A percentile compares a stretch with the other conserved stretches of the same genome.
Conservation (phyloP, 1,139 yeast genomes). For the Meyerozyma guilliermondii region DNA sequence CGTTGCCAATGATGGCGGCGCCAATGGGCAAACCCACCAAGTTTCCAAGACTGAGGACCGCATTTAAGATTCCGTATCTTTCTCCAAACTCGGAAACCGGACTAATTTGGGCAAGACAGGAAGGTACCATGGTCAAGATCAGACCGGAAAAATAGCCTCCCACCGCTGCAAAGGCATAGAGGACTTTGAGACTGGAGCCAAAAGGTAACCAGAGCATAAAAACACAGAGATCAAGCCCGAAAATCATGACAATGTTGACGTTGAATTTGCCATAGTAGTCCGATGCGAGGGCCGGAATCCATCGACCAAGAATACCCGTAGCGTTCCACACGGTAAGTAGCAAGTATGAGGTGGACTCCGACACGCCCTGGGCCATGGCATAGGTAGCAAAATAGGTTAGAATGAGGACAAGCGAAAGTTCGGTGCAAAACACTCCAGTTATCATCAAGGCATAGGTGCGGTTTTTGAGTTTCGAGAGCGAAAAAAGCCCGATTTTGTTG, state of each 20-base stretch:
- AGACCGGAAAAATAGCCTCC: conserved; percentile 53
- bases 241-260: conserved; percentile 39
- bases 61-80: conserved; percentile 43
- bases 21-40: conserved; percentile 47
- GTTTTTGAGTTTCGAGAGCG: conserved; percentile 21
- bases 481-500: conserved; percentile 11
- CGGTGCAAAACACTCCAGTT: conserved; percentile 41
- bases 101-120: conserved; percentile 48
- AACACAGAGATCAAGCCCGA: conserved; percentile 34
- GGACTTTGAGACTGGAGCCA: conserved; percentile 34
- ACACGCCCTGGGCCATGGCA: conserved; percentile 48
- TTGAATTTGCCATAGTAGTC: conserved; percentile 54
- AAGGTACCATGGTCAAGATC: conserved; percentile 43
- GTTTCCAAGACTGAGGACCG: conserved; percentile 38
- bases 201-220: conserved; percentile 52
- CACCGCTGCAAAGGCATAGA: conserved; percentile 42
- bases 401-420: conserved; percentile 49
- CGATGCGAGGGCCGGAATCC: conserved; percentile 53
- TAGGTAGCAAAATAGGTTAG: conserved; percentile 54
- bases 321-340: conserved; percentile 55
- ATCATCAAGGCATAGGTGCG: conserved; percentile 23
- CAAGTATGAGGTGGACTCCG: conserved; percentile 47
- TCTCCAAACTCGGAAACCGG: conserved; percentile 45
- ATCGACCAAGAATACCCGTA: conserved; percentile 55
- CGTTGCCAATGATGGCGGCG: conserved; percentile 43